Evolutionary conservation across 495 filamentous ascomycete genomes (phyloP), one percentile per base, ranked within the genome.

Genomic region (Aeminium ludgeri): DNA sequence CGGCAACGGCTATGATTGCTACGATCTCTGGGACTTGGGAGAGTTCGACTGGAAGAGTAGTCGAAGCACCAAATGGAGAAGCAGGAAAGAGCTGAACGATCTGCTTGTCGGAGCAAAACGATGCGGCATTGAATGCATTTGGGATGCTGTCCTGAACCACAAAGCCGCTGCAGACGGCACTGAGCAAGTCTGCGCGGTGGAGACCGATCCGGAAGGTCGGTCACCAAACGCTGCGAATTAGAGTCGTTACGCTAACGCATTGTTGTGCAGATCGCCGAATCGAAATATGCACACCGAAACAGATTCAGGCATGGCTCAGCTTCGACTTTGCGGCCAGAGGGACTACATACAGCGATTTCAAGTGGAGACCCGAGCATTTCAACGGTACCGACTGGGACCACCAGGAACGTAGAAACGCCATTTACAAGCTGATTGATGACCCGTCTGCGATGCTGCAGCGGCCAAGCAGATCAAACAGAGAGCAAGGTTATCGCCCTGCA

Each of bases 141-240:
- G 75, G 69, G 79, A 86, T 59, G 76, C 76, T 20, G 77, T 86
- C 8, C 59, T 83, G 34, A 86, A 83, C 46, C 80, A 84, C 57
- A 83, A 82, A 54, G 76, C 76, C 13, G 76, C 65, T 6, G 79
- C 74, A 12, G 79, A 84, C 54, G 62, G 60, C 41, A 67, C 63
- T 12, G 74, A 84, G 56, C 59, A 61, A 25, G 76, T 69, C 44
- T 41, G 58, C 31, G 75, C 69, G 2, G 63, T 80, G 36, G 72
- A 76, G 52, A 78, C 82, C 11, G 64, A 80, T 53, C 59, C 64
- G 0, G 55, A 67, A 45, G 53, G 68, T 71, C 51, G 10, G 60
- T 40, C 35, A 2, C 12, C 28, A 10, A 8, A 10, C 19, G n/a
- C n/a, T n/a, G n/a, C n/a, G n/a, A n/a, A n/a, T n/a, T 15, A 17